Percentiles rank a stretch among this genome's conserved stretches.
Conservation (phyloP, 805 yeast genomes). For the Candida chauliodis region DNA sequence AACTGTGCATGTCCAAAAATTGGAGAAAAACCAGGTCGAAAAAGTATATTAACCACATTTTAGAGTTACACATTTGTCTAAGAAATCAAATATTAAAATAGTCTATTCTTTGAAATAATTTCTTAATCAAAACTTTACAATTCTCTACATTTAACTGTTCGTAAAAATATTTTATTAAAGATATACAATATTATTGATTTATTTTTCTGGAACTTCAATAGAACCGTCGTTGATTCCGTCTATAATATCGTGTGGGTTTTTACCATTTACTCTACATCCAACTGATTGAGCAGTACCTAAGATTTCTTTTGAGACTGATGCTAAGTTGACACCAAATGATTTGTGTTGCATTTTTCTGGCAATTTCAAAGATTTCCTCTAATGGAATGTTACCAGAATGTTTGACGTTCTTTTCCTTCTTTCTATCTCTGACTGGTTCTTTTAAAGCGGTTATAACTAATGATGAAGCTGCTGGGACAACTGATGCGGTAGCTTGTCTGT, state of each 20-base stretch:
- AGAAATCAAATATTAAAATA: too few relatives aligned
- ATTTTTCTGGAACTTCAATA: conserved; percentile 82
- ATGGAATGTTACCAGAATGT: conserved; percentile 98
- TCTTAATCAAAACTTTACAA: too few relatives aligned
- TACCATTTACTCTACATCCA: conserved; percentile 99
- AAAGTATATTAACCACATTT: too few relatives aligned
- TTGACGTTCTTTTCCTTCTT: conserved; percentile 99
- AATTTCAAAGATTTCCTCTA: conserved; percentile 93
- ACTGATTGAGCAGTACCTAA: conserved; percentile 99
- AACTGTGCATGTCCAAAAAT: too few relatives aligned
- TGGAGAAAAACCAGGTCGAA: too few relatives aligned
- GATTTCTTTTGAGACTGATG: conserved; percentile 97
- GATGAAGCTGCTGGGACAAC: conserved; percentile 99
- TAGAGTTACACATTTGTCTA: too few relatives aligned
- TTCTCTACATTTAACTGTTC: not conserved
- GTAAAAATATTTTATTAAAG: conserved; percentile 5
- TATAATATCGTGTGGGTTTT: conserved; percentile 98
- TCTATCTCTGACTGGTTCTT: conserved; percentile 99
- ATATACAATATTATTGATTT: conserved; percentile 28
- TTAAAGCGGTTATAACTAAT: conserved; percentile 96
- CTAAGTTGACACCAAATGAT: conserved; percentile 96
- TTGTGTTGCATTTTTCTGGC: conserved; percentile 97
- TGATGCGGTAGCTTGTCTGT: conserved; percentile 99
- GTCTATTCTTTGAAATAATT: too few relatives aligned
- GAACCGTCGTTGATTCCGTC: conserved; percentile 99